These are phyloP conservation scores for Diaporthe amygdali DNA, from an alignment of 2,329 filamentous ascomycete species.

Conservation along the genomic window DNA sequence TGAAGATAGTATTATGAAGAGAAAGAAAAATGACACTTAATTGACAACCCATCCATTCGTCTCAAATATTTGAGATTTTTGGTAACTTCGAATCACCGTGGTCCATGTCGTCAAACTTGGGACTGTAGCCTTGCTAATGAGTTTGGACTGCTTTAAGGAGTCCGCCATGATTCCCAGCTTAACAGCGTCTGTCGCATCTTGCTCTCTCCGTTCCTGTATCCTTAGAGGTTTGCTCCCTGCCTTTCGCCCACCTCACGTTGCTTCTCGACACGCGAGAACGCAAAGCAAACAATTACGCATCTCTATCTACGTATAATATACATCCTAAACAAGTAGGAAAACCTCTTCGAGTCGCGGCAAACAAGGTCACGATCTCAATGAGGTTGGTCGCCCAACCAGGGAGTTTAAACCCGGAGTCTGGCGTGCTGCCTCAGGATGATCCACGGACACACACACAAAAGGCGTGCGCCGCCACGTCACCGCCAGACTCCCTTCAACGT, in stretches of 20 bases:
- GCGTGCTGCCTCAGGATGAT: not conserved
- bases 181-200: too few species aligned
- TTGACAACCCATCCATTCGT: not conserved
- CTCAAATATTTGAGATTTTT: not conserved
- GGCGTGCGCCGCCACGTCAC: not conserved
- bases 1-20: not conserved
- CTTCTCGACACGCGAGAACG: too few species aligned
- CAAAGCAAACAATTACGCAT: not conserved
- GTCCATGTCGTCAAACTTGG: too few species aligned
- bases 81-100: not conserved
- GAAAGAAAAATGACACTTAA: not conserved
- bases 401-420: slow-evolving; percentile 22
- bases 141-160: not conserved
- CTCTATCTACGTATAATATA: not conserved
- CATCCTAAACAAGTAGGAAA: not conserved
- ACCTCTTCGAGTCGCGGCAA: slow-evolving; percentile 22
- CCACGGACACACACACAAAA: not conserved
- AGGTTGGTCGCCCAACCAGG: slow-evolving; percentile 25
- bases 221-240: too few species aligned
- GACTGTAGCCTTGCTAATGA: not conserved
- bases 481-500: not conserved
- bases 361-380: slow-evolving; percentile 22
- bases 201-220: too few species aligned
- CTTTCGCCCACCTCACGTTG: not conserved
- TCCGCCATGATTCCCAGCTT: too few species aligned